phyloP scores from a whole-genome alignment of 768 basidiomycete genomes.

The Podaxis rugospora region DNA sequence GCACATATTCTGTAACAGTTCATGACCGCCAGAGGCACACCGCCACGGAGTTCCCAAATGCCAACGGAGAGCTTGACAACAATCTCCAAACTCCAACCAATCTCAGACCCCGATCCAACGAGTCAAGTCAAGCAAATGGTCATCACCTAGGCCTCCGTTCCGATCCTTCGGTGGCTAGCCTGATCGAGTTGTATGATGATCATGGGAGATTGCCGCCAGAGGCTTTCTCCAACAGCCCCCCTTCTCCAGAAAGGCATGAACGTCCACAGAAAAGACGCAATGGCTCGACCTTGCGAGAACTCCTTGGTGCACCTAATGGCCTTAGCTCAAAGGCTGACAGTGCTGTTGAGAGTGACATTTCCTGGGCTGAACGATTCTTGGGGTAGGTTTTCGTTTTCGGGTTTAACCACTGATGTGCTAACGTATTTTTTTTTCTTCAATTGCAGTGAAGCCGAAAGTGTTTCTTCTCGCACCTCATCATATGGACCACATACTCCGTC shows the following conservation, averaged over 20 bases:
- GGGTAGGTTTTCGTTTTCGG: conserved; percentile 25
- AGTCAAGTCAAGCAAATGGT: conserved; percentile 31
- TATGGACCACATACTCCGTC: conserved; percentile 46
- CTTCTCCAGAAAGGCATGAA: conserved; percentile 23
- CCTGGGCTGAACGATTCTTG: conserved; percentile 77
- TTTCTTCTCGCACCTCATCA: conserved; percentile 22
- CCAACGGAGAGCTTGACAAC: conserved; percentile 38
- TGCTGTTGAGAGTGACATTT: conserved; percentile 65
- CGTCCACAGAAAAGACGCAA: conserved; percentile 47
- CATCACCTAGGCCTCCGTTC: conserved; percentile 59
- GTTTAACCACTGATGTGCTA: background rate
- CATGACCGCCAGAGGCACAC: conserved; percentile 49
- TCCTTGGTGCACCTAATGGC: conserved; percentile 54
- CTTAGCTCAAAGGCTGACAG: conserved; percentile 30
- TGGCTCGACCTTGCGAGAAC: conserved; percentile 70
- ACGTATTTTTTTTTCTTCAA: background rate
- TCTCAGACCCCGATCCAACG: conserved; percentile 29
- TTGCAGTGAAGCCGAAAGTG: conserved; percentile 40
- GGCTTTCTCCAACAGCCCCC: conserved; percentile 63
- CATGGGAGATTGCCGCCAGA: conserved; percentile 57
- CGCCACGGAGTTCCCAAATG: conserved; percentile 62
- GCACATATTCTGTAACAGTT: conserved; percentile 72
- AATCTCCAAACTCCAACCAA: conserved; percentile 22
- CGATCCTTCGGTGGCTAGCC: conserved; percentile 75
- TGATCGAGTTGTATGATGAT: conserved; percentile 71